Evolutionary conservation across 2,329 filamentous ascomycete genomes (phyloP).

Genomic region (Hypocrella siamensis): DNA sequence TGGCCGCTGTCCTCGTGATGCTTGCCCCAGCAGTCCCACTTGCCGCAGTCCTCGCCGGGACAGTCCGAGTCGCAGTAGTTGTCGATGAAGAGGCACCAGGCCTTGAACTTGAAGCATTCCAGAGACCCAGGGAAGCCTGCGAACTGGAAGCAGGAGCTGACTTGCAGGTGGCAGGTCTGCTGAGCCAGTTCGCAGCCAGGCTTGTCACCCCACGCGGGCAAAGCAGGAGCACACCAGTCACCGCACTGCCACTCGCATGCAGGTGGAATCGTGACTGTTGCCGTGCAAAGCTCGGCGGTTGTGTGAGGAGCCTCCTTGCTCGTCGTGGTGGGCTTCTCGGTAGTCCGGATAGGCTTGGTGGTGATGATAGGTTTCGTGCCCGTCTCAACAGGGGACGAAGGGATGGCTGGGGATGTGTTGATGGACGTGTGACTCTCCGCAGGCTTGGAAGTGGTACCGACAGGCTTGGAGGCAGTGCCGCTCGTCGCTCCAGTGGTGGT

Average conservation of each 20-base stretch:
- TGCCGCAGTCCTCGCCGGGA: conserved; percentile 20
- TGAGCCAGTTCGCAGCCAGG: conserved; percentile 24
- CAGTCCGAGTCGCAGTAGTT: conserved; percentile 26
- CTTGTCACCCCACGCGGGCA: conserved; percentile 30
- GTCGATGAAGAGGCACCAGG: conserved; percentile 31
- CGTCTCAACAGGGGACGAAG: no score
- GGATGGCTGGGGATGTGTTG: no score
- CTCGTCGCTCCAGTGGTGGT: neutral
- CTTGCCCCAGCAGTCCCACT: conserved; percentile 25
- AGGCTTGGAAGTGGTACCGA: no score
- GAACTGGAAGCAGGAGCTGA: conserved; percentile 32
- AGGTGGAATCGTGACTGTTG: conserved; percentile 26
- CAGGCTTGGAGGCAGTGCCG: neutral
- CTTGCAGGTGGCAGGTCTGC: conserved; percentile 29
- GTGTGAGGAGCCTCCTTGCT: conserved; percentile 12
- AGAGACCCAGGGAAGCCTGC: conserved; percentile 33
- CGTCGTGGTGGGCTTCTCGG: conserved; percentile 7
- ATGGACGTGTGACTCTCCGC: no score
- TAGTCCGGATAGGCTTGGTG: conserved; percentile 11
- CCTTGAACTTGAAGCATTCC: conserved; percentile 32
- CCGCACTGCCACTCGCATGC: conserved; percentile 39
- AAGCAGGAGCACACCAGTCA: conserved; percentile 33
- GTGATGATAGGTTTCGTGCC: neutral
- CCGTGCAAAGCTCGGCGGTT: conserved; percentile 27
- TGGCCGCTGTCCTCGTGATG: conserved; percentile 22